A percentile compares a stretch with the other conserved stretches of the same genome.
Conservation (phyloP, 2,329 filamentous ascomycete genomes). For the Cytospora mali region DNA sequence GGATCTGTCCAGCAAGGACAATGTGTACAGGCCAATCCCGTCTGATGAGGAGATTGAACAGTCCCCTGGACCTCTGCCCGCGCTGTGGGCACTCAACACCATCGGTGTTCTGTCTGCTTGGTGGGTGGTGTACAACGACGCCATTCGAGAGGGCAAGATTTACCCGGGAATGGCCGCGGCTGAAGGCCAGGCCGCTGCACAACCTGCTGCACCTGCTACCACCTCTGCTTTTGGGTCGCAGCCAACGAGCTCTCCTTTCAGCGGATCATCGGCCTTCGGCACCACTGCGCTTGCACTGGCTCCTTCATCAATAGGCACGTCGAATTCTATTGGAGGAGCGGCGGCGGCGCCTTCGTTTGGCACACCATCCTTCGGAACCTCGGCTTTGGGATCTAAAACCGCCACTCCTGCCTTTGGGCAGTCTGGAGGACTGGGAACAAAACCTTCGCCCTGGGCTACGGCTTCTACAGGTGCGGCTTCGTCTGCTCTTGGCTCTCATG, state of each 20-base stretch:
- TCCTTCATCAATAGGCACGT: constrained; percentile 35
- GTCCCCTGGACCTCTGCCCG: constrained; percentile 79
- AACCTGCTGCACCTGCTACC: constrained; percentile 39
- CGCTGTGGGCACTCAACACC: constrained; percentile 82
- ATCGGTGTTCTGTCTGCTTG: constrained; percentile 83
- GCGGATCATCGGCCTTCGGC: constrained; percentile 48
- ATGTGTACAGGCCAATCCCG: constrained; percentile 75
- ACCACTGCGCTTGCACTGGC: constrained; percentile 36
- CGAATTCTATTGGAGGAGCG: constrained; percentile 46
- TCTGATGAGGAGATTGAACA: constrained; percentile 76
- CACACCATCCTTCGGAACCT: constrained; percentile 35
- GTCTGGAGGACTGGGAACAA: constrained; percentile 48
- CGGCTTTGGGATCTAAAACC: constrained; percentile 39
- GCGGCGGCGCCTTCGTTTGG: constrained; percentile 41
- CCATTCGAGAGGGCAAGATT: constrained; percentile 71
- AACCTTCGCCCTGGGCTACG: constrained; percentile 57
- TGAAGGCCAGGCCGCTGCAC: constrained; percentile 42
- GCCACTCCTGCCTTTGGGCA: constrained; percentile 54
- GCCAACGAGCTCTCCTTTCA: constrained; percentile 28
- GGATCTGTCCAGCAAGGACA: constrained; percentile 82
- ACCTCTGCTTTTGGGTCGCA: constrained; percentile 37
- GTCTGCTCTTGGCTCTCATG: constrained; percentile 58
- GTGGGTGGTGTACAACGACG: constrained; percentile 92
- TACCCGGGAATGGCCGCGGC: constrained; percentile 70
- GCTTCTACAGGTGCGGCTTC: constrained; percentile 39